Percentiles rank a stretch among this genome's conserved stretches.
phyloP scores from a whole-genome alignment of 768 basidiomycete genomes.

The Mycena rebaudengoi region DNA sequence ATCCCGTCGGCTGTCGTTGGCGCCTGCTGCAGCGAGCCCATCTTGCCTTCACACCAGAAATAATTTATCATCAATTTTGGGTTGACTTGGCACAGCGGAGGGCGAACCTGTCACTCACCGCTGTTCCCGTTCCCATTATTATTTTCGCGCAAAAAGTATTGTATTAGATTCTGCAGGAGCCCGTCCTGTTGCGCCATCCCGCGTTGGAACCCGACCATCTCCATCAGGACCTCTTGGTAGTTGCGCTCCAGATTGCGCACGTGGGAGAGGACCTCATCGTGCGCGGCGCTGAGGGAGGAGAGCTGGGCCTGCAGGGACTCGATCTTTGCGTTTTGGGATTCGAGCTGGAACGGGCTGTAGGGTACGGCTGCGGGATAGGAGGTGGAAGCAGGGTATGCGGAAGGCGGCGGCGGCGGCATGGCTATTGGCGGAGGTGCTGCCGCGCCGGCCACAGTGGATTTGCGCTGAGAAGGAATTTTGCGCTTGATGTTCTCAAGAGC shows the following conservation, averaged over 20 bases:
- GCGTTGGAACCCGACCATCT: slow-evolving; percentile 77
- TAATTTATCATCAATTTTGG: too few species aligned
- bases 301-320: slow-evolving; percentile 46
- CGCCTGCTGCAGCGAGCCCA: too few species aligned
- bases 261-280: slow-evolving; percentile 61
- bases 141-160: slow-evolving; percentile 80
- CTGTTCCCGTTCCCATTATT: slow-evolving; percentile 45
- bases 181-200: slow-evolving; percentile 87
- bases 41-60: slow-evolving; percentile 22
- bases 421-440: slow-evolving; percentile 32
- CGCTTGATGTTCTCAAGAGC: slow-evolving; percentile 68
- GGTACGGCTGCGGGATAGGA: slow-evolving; percentile 35
- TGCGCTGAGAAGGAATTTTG: slow-evolving; percentile 64
- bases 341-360: slow-evolving; percentile 39
- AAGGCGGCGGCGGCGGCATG: slow-evolving; percentile 19
- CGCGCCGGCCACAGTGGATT: slow-evolving; percentile 49
- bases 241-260: slow-evolving; percentile 67
- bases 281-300: slow-evolving; percentile 53
- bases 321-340: slow-evolving; percentile 37
- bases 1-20: too few species aligned
- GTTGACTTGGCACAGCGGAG: slow-evolving; percentile 11
- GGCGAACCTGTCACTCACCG: slow-evolving; percentile 31
- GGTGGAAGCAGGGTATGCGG: slow-evolving; percentile 35
- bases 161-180: slow-evolving; percentile 81
- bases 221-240: slow-evolving; percentile 73